Base-by-base conservation (phyloP, 164 flowering plant species). In the Brasenia schreberi region DNA sequence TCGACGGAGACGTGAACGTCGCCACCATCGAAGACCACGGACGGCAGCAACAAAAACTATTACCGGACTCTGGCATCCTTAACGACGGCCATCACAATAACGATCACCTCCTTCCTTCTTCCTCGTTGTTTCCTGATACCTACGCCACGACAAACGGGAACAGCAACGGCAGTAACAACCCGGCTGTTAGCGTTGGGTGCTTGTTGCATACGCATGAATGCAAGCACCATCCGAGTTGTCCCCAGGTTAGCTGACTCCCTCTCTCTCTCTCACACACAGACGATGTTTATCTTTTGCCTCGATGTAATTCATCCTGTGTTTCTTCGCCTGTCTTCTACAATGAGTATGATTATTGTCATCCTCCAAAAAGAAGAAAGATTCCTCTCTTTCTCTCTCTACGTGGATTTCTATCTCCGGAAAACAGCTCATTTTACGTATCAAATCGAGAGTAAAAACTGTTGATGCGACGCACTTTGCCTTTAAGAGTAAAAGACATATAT, bases 211-310 rank as follows among this genome's bases (percentile, higher is more conserved):
- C 5, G 27, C 65, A 42, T 12, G 65, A 12, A 7, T 63, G 65
- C 56, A 56, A 49, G 58, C 64, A 65, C 17, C 68, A 59, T 58
- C 69, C 59, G 69, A 65, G 71, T 66, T 33, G 61, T 59, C 62
- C 75, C 42, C 68, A 68, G 52, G 68, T 68, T 18, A 65, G 65
- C 69, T 53, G 12, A 43, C 27, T 23, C 0, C 11, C 63, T 7
- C 27, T 33, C 18, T 16, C 58, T 59, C 49, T 59, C 70, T 16
- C 67, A 61, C 66, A 64, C 65, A 18, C 58, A 7, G 14, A 10
- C 39, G n/a, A 6, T 18, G 53, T 9, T 10, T 23, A 23, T 23
- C 62, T 43, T 64, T 27, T 19, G 7, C 12, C 39, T 68, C 27
- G 1, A 23, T 23, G 17, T 17, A 59, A 68, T 43, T 63, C 63